Percentiles rank a stretch among this genome's conserved stretches.
Evolutionary conservation across 768 basidiomycete genomes (phyloP).

Genomic region (Suillus subluteus): DNA sequence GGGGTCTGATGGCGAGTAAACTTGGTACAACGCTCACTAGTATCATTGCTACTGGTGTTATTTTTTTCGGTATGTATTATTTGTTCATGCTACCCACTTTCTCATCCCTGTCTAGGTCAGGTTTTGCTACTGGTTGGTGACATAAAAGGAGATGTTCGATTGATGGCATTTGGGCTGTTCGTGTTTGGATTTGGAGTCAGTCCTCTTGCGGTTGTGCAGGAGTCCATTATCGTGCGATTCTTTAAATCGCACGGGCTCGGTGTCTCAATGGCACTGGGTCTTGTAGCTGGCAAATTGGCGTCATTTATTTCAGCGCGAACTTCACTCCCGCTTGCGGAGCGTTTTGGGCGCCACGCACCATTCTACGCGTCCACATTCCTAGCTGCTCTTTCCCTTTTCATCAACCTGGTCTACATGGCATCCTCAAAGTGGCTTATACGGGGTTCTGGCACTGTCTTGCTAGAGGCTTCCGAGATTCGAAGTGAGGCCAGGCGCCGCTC

Average conservation of each 20-base stretch:
- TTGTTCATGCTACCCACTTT: background rate
- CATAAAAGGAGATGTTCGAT: conserved; percentile 55
- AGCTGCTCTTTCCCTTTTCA: conserved; percentile 63
- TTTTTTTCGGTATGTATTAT: conserved; percentile 54
- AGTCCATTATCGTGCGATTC: conserved; percentile 83
- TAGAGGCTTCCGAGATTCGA: conserved; percentile 61
- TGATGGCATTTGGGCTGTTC: conserved; percentile 79
- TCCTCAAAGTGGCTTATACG: conserved; percentile 67
- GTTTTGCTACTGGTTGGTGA: conserved; percentile 69
- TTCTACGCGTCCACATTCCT: conserved; percentile 72
- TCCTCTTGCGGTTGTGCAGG: conserved; percentile 82
- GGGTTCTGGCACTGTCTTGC: conserved; percentile 59
- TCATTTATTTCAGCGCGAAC: conserved; percentile 78
- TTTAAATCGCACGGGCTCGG: conserved; percentile 78
- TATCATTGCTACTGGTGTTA: conserved; percentile 74
- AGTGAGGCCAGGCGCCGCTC: conserved; percentile 55
- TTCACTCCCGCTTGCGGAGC: conserved; percentile 74
- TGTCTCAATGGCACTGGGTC: conserved; percentile 79
- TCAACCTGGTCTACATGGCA: conserved; percentile 70
- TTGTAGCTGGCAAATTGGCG: conserved; percentile 78
- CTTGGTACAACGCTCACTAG: conserved; percentile 74
- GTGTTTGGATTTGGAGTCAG: conserved; percentile 80
- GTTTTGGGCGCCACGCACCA: conserved; percentile 70
- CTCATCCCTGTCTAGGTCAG: conserved; percentile 51
- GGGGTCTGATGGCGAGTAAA: conserved; percentile 69